phyloP scores from a whole-genome alignment of 108 stramenopile species.

The Skeletonema marinoi region DNA sequence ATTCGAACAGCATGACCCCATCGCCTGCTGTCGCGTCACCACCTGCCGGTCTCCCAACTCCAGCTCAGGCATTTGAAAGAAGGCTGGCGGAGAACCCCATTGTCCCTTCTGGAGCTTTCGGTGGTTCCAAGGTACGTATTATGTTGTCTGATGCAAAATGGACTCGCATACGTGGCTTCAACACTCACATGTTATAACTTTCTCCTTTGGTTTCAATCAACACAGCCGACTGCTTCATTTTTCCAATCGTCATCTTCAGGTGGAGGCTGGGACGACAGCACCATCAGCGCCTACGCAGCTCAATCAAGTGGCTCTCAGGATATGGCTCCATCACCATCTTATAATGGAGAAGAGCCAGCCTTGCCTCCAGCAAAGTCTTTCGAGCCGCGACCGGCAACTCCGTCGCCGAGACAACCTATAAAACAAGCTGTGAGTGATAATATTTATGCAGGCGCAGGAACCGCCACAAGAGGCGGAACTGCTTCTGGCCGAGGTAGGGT shows the following conservation, averaged over 20 bases:
- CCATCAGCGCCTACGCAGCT: background rate
- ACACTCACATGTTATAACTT: background rate
- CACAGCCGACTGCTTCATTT: constrained; percentile 9
- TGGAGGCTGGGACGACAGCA: background rate
- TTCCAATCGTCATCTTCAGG: background rate
- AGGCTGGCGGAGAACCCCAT: constrained; percentile 8
- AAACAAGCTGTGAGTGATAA: background rate
- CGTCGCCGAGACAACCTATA: background rate
- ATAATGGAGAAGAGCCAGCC: constrained; percentile 7
- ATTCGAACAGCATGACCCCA: background rate
- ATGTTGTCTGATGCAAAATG: background rate
- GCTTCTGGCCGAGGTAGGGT: constrained; percentile 8
- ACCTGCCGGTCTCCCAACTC: constrained; percentile 8
- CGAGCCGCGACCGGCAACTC: constrained; percentile 2
- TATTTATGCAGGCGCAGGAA: constrained; percentile 9
- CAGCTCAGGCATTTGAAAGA: constrained; percentile 7
- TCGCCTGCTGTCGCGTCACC: background rate
- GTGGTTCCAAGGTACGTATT: background rate
- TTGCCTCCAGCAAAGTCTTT: background rate
- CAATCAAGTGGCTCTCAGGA: background rate
- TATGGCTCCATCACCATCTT: background rate
- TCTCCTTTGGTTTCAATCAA: background rate
- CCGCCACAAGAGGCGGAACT: background rate
- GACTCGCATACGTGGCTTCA: background rate
- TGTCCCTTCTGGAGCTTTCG: constrained; percentile 3